Base-by-base conservation (phyloP, 2,329 filamentous ascomycete genomes). In the Ascochyta koolunga region DNA sequence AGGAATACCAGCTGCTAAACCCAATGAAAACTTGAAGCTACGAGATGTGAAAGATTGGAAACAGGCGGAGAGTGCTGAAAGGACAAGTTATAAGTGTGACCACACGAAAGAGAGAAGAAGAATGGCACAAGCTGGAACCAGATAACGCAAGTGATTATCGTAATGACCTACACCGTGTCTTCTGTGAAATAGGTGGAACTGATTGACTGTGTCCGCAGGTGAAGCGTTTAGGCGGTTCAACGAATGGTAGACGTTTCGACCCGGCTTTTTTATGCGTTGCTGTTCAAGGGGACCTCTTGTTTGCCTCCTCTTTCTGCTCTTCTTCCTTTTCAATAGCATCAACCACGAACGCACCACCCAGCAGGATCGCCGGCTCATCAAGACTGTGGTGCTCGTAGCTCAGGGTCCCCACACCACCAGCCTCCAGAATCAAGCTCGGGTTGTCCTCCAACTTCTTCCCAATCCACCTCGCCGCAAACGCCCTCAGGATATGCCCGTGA, bases 401-500 rank as follows among this genome's bases (percentile, higher is more conserved):
- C 68, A 82, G 57, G 31, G 79, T 82, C 7, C 80, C 80, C 35
- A 82, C 80, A 39, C 80, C 79, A 2, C 80, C 80, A 4, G 80
- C 79, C 73, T 97, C 93, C n/a, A 97, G 78, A 57, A 96, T 80
- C 71, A 97, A 86, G 5, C 87, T 84, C 33, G 91, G 89, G 7
- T 89, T 91, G 43, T 91, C 87, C 49, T 85, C 83, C 54, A 97
- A 79, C 11, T 84, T 80, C 77, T 89, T 89, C 0, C 86, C 85
- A 0, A 87, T 83, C 93, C 93, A 97, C 27, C 92, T 83, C 80
- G 93, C 90, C 6, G 93, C 92, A 72, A 97, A 91, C 0, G 91
- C 90, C 15, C 93, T 82, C 47, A 97, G 78, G 51, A 96, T 93
- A 77, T 96, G 93, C 0, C 93, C 93, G 71, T 97, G 93, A 19